A percentile compares a stretch with the other conserved stretches of the same genome.
phyloP scores from a whole-genome alignment of 2,329 filamentous ascomycete genomes.

The Cordyceps tenuipes region DNA sequence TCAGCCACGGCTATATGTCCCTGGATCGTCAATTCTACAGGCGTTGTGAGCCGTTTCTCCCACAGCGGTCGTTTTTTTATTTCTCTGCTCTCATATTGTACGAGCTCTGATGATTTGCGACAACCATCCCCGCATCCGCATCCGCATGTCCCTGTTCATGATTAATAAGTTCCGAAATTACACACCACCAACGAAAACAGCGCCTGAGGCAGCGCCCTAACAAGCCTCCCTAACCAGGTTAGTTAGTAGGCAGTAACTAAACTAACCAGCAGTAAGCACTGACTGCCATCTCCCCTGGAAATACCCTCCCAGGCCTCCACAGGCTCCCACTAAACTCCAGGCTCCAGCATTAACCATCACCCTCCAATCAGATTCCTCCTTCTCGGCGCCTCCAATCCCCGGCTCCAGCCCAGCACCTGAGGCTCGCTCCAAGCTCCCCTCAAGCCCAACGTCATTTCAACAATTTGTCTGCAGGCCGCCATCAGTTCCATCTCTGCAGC shows the following conservation, averaged over 20 bases:
- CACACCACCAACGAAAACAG: not conserved
- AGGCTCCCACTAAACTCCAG: not conserved
- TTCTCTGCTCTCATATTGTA: not conserved
- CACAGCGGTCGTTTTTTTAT: not conserved
- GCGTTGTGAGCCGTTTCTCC: not conserved
- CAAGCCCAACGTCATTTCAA: slow-evolving; percentile 10
- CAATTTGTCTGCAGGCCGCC: slow-evolving; percentile 1
- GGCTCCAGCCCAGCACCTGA: not conserved
- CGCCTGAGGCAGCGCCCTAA: not conserved
- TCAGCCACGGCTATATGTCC: not conserved
- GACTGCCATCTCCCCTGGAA: no score
- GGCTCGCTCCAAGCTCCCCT: not conserved
- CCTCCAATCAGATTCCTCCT: not conserved
- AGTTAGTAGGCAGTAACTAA: no score
- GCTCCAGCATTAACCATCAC: no score
- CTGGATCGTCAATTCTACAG: not conserved
- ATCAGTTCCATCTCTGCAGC: not conserved
- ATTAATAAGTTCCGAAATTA: not conserved
- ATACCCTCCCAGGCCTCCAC: no score
- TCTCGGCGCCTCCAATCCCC: not conserved
- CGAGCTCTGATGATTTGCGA: not conserved
- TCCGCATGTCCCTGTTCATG: not conserved
- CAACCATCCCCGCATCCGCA: not conserved
- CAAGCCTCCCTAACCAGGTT: no score
- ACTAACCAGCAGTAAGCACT: no score